Evolutionary conservation across 345 rosid genomes (phyloP), one percentile per base, ranked within the genome.

Genomic region (Eucalyptus leucophloia): DNA sequence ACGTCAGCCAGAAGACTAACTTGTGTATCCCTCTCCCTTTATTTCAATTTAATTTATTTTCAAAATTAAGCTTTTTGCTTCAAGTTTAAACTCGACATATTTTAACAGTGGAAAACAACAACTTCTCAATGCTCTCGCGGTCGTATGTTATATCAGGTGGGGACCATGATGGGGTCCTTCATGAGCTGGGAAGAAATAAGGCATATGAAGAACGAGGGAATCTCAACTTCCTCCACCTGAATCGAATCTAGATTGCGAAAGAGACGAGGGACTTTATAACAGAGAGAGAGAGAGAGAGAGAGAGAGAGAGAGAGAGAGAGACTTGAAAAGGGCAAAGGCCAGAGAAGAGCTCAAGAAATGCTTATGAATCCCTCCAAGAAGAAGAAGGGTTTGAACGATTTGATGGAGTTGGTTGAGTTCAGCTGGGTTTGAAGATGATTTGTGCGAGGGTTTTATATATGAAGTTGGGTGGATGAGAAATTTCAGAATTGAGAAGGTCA

Each of bases 151-250:
- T 86, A 21, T 37, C 87, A 85, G 82, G 90, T 86, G 21, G 90
- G 65, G 50, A 88, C 77, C 6, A 49, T 88, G 42, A 90, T 56
- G 4, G 90, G 90, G 32, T 90, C 91, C 67, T 90, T 88, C 91
- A 90, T 90, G 88, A 90, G 87, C 42, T 90, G 87, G 28, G 80
- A 42, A 11, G 91, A 90, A 87, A 88, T 86, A 40, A 88, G 90
- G 86, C 91, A 88, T 5, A 90, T 9, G 81, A 88, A 90, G 87
- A 30, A 90, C 12, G 88, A 80, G 40, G 91, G 91, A 69, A 90
- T 90, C 19, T 90, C 89, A 45, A 90, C 49, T 54, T 86, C 90
- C n/a, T 67, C 89, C 89, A 67, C 32, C 80, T 67, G 21, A n/a
- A 32, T 67, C 42, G 80, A 67, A 67, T n/a, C 40, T 4, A 32